Evolutionary conservation across 257 asterid genomes (phyloP).

Genomic region (Cordia subcordata): DNA sequence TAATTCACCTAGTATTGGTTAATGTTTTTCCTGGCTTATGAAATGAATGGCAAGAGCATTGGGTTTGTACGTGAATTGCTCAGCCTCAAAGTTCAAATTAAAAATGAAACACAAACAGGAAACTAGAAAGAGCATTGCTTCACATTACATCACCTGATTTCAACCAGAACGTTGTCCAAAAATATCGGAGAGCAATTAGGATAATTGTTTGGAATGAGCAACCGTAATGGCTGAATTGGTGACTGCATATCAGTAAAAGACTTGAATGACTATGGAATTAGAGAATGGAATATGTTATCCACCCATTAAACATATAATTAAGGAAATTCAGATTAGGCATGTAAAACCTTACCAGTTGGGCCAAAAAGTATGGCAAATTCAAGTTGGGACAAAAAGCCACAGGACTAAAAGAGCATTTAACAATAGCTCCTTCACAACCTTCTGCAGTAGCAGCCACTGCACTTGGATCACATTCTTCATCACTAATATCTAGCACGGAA

Average conservation of each 20-base stretch:
- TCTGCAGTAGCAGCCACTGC: constrained; percentile 57
- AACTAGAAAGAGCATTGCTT: neutral
- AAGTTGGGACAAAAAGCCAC: constrained; percentile 66
- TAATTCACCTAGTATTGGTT: no score
- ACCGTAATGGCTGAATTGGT: constrained; percentile 63
- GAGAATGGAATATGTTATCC: constrained; percentile 7
- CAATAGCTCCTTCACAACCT: constrained; percentile 62
- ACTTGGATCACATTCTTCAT: constrained; percentile 59
- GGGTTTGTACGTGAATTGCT: no score
- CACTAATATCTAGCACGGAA: constrained; percentile 58
- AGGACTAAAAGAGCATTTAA: constrained; percentile 64
- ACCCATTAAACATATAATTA: neutral
- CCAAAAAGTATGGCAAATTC: constrained; percentile 64
- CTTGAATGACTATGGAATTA: constrained; percentile 7
- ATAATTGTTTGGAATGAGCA: constrained; percentile 57
- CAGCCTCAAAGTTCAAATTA: no score
- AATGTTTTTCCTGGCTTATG: no score
- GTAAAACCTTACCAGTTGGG: constrained; percentile 54
- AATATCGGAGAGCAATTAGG: constrained; percentile 67
- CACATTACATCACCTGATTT: constrained; percentile 47
- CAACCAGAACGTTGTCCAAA: constrained; percentile 68
- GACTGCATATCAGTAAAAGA: constrained; percentile 39
- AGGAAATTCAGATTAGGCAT: neutral
- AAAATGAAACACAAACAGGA: neutral
- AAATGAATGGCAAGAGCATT: no score